Evolutionary conservation across 2,329 filamentous ascomycete genomes (phyloP).

Genomic region (Sarocladiaceae sp.): DNA sequence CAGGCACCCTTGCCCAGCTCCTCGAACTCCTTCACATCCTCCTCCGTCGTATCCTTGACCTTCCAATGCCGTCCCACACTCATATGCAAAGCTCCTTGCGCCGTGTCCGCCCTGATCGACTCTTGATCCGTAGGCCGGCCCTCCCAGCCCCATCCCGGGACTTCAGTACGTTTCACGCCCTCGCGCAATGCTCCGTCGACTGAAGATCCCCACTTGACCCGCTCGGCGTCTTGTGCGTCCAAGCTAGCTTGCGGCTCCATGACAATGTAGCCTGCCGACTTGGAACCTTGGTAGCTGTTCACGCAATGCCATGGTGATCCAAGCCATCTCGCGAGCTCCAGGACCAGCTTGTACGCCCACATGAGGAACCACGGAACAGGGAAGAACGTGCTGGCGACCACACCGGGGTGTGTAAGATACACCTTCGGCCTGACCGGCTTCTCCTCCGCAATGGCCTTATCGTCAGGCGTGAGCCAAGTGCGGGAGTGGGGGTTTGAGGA

Average conservation of each 20-base stretch:
- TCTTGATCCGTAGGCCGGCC: conserved; percentile 46
- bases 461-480: conserved; percentile 43
- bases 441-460: conserved; percentile 15
- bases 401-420: conserved; percentile 79
- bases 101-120: conserved; percentile 35
- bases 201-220: conserved; percentile 80
- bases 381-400: conserved; percentile 77
- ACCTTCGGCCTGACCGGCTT: conserved; percentile 46
- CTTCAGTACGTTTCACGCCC: conserved; percentile 71
- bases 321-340: conserved; percentile 67
- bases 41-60: conserved; percentile 52
- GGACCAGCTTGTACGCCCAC: conserved; percentile 59
- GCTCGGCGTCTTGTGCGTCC: conserved; percentile 46
- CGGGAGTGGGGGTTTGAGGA: conserved; percentile 51
- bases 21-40: conserved; percentile 56
- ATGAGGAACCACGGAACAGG: conserved; percentile 65
- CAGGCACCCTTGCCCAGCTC: conserved; percentile 55
- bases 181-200: conserved; percentile 37
- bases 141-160: conserved; percentile 77
- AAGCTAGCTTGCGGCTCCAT: conserved; percentile 60
- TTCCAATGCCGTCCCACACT: conserved; percentile 53
- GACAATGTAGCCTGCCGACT: conserved; percentile 70
- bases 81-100: conserved; percentile 41
- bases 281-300: conserved; percentile 69
- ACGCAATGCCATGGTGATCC: conserved; percentile 87